A percentile compares a stretch with the other conserved stretches of the same genome.
Evolutionary conservation across 2,329 filamentous ascomycete genomes (phyloP).

Genomic region (Monosporascus sp.): DNA sequence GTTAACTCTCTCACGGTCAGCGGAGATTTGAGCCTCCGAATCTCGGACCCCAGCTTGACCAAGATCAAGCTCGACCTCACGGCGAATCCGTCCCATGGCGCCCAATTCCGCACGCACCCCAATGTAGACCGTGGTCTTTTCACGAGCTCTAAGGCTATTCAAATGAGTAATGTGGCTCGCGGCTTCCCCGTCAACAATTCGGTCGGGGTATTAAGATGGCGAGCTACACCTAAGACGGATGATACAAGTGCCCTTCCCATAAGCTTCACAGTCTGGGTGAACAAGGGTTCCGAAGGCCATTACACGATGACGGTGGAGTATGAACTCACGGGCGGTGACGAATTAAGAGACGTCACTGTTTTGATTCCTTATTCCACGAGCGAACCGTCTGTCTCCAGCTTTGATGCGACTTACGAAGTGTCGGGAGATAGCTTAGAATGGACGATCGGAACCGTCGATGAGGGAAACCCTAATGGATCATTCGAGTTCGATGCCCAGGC

Average conservation of each 20-base stretch:
- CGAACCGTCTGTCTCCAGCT: slow-evolving; percentile 86
- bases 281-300: slow-evolving; percentile 73
- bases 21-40: slow-evolving; percentile 86
- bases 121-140: slow-evolving; percentile 91
- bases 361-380: slow-evolving; percentile 79
- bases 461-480: slow-evolving; percentile 74
- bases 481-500: slow-evolving; percentile 95
- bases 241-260: slow-evolving; percentile 80
- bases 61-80: slow-evolving; percentile 83
- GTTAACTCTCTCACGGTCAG: slow-evolving; percentile 83
- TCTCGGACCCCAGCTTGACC: slow-evolving; percentile 81
- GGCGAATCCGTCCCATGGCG: slow-evolving; percentile 72
- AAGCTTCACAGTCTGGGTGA: slow-evolving; percentile 96
- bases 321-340: slow-evolving; percentile 76
- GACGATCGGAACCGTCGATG: slow-evolving; percentile 82
- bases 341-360: slow-evolving; percentile 78
- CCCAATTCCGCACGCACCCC: slow-evolving; percentile 90
- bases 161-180: slow-evolving; percentile 81
- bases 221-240: slow-evolving; percentile 74
- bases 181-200: slow-evolving; percentile 93
- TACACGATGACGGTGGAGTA: slow-evolving; percentile 94
- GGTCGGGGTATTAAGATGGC: slow-evolving; percentile 91
- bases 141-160: slow-evolving; percentile 75
- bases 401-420: slow-evolving; percentile 91
- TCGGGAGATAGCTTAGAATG: slow-evolving; percentile 90